These are phyloP conservation scores for Bathelium albidoporum DNA, from an alignment of 495 filamentous ascomycete species.

Conservation along the genomic window DNA sequence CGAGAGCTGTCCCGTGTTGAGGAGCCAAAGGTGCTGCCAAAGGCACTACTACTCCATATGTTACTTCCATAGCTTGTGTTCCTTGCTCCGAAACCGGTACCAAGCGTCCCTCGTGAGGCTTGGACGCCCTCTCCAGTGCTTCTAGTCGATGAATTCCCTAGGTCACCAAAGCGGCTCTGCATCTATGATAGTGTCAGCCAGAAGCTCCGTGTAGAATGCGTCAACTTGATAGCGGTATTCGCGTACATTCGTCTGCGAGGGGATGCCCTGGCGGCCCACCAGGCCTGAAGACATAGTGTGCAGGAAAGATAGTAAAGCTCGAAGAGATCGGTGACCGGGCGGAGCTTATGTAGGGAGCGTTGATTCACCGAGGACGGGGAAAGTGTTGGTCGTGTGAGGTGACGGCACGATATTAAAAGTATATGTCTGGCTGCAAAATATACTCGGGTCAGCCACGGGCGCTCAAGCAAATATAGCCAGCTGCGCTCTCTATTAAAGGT, in stretches of 20 bases:
- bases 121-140: not conserved
- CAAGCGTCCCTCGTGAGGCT: not conserved
- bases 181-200: not conserved
- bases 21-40: not conserved
- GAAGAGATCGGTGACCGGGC: not conserved
- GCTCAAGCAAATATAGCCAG: not conserved
- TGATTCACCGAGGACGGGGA: not conserved
- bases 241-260: not conserved
- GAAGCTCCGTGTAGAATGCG: not conserved
- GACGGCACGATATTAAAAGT: not conserved
- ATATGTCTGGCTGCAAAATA: not conserved
- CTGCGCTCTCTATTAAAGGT: not conserved
- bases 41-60: not conserved
- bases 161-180: not conserved
- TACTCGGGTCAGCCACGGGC: not conserved
- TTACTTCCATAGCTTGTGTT: constrained; percentile 4
- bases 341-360: not conserved
- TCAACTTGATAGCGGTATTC: not conserved
- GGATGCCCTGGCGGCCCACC: not conserved
- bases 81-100: not conserved
- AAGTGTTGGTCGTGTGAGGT: not conserved
- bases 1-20: not conserved
- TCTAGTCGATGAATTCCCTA: not conserved
- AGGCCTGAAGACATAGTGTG: not conserved
- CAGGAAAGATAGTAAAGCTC: not conserved